Conservation (phyloP, 768 basidiomycete species). For the Ephemerocybe angulata region DNA sequence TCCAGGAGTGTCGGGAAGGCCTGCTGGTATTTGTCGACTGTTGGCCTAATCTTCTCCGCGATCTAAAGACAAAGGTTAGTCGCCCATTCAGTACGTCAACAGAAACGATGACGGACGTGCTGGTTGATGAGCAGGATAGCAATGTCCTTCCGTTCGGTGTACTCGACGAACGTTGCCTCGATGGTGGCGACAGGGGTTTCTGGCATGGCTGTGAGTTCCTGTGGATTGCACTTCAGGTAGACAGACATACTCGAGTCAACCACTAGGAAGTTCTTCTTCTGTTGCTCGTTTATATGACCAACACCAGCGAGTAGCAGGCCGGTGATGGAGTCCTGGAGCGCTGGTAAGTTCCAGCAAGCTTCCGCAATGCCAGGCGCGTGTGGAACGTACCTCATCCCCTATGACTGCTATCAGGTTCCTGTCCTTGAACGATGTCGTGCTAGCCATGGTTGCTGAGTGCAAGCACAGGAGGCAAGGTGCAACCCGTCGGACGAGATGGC, state of each 20-base stretch:
- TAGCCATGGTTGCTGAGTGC: slow-evolving; percentile 37
- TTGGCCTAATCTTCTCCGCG: slow-evolving; percentile 94
- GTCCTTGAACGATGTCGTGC: slow-evolving; percentile 64
- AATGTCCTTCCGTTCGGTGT: slow-evolving; percentile 90
- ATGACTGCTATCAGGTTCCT: slow-evolving; percentile 91
- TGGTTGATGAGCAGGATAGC: slow-evolving; percentile 98
- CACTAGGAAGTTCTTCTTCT: slow-evolving; percentile 97
- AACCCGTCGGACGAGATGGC: neutral
- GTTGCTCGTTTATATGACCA: slow-evolving; percentile 84
- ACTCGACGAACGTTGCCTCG: slow-evolving; percentile 91
- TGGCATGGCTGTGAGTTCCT: slow-evolving; percentile 25
- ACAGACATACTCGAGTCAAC: slow-evolving; percentile 83
- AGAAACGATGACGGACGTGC: slow-evolving; percentile 59
- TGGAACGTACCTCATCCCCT: slow-evolving; percentile 82
- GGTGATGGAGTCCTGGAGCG: slow-evolving; percentile 86
- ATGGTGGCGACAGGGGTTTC: slow-evolving; percentile 90
- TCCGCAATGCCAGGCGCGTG: neutral
- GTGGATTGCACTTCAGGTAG: neutral
- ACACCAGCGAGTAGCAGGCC: slow-evolving; percentile 93
- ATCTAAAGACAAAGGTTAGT: slow-evolving; percentile 49
- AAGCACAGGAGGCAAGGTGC: neutral
- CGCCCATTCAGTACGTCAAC: neutral
- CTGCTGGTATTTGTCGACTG: slow-evolving; percentile 92
- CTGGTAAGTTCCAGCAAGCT: slow-evolving; percentile 10
- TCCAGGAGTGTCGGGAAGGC: slow-evolving; percentile 96